Evolutionary conservation across 2,329 filamentous ascomycete genomes (phyloP), one percentile per base, ranked within the genome.

Genomic region (Scolecobasidium constrictum): DNA sequence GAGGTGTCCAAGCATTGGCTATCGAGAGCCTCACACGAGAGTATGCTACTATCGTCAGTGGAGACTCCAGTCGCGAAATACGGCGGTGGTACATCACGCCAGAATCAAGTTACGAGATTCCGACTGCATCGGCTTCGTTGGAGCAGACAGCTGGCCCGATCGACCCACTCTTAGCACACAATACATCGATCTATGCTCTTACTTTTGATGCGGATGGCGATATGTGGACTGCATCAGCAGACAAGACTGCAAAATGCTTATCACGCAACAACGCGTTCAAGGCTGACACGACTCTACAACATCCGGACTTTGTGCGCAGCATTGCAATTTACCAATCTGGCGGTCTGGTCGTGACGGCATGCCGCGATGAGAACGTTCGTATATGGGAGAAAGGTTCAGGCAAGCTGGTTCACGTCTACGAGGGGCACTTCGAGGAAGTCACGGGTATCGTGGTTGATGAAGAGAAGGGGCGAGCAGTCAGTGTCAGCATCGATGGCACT

Each of bases 391-490:
- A 66, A 57, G 68, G 65, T 33, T 81, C 77, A 6, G 86, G 85
- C 4, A 78, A 81, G 57, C 66, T 93, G 22, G 74, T 82, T 55
- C 83, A 83, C 58, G 73, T 74, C 5, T 79, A 90, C 47, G 73
- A 77, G 28, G 92, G 92, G 0, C 92, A 98, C 64, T 96, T 78
- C 56, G 87, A 98, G 56, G 92, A 96, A 61, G 81, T 98, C 12
- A 95, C 86, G 1, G 86, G 81, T 26, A 63, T 96, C 35, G 68
- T 82, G 2, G 57, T 93, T 39, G 58, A 87, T 20, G 59, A 62
- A 19, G 64, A 63, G 4, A 67, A 68, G 47, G 62, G 62, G 16
- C 64, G 60, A 2, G 66, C 94, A 9, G 77, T 85, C 49, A 95
- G 87, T 58, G 83, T 92, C 43, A 79, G 85, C 49, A 93, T 96